phyloP scores from a whole-genome alignment of 106 monocot species.

The Dendrobium officinale region DNA sequence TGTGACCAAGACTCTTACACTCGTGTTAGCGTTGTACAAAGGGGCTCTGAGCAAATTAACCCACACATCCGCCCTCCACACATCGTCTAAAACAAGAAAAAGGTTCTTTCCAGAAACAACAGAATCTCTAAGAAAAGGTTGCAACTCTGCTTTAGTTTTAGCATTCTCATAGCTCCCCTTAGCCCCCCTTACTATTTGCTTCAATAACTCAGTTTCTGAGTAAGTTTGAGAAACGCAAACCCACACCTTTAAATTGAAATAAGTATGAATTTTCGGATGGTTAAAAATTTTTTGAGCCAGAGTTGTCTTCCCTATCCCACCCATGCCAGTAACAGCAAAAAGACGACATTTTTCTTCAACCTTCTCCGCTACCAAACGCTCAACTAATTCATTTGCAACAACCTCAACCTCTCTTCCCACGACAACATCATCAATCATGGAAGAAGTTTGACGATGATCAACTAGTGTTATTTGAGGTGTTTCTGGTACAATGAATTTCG shows the following conservation, averaged over 20 bases:
- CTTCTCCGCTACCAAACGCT: not conserved
- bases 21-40: slow-evolving; percentile 6
- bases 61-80: slow-evolving; percentile 34
- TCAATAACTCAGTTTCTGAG: slow-evolving; percentile 11
- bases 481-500: not conserved
- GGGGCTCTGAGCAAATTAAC: slow-evolving; percentile 19
- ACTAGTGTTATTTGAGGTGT: not conserved
- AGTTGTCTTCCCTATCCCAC: slow-evolving; percentile 50
- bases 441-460: not conserved
- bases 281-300: slow-evolving; percentile 37
- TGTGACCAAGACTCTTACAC: slow-evolving; percentile 23
- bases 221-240: slow-evolving; percentile 27
- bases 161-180: slow-evolving; percentile 9
- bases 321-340: slow-evolving; percentile 31
- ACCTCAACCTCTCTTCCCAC: slow-evolving; percentile 7
- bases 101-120: slow-evolving; percentile 16
- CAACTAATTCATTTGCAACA: slow-evolving; percentile 2
- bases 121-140: not conserved
- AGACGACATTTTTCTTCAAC: not conserved
- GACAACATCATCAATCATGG: not conserved
- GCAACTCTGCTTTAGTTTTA: slow-evolving; percentile 7
- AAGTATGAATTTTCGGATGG: slow-evolving; percentile 8
- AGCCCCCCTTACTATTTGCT: slow-evolving; percentile 10
- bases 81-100: slow-evolving; percentile 47
- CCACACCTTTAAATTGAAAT: slow-evolving; percentile 27